phyloP scores from a whole-genome alignment of 1,139 yeast genomes.

The Sugiyamaella neomexicana region DNA sequence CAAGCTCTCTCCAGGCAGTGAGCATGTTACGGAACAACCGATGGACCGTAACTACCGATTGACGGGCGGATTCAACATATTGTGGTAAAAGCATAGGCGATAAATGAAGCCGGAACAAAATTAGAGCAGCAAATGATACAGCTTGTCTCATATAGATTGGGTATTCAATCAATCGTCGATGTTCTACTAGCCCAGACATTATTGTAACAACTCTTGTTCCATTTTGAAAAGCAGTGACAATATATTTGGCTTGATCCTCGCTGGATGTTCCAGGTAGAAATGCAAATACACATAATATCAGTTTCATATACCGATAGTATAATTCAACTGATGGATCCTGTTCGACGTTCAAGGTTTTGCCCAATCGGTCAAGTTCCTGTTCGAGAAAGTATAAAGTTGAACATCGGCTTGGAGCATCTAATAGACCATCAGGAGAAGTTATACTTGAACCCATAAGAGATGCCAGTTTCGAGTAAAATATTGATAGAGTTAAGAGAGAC shows the following conservation, averaged over 20 bases:
- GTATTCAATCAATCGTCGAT: slow-evolving; percentile 69
- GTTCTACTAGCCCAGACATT: slow-evolving; percentile 67
- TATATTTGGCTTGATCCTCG: slow-evolving; percentile 83
- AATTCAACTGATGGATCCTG: slow-evolving; percentile 61
- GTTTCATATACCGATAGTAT: slow-evolving; percentile 71
- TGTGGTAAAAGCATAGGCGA: slow-evolving; percentile 75
- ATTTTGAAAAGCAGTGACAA: slow-evolving; percentile 74
- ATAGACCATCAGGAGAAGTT: slow-evolving; percentile 84
- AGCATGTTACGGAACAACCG: slow-evolving; percentile 81
- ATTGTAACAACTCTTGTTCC: slow-evolving; percentile 83
- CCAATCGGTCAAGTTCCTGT: slow-evolving; percentile 72
- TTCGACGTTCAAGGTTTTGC: slow-evolving; percentile 55
- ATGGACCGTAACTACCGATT: slow-evolving; percentile 90
- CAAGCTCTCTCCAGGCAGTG: slow-evolving; percentile 88
- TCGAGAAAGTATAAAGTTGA: slow-evolving; percentile 74
- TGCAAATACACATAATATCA: slow-evolving; percentile 86
- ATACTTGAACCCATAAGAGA: slow-evolving; percentile 87
- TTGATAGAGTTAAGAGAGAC: slow-evolving; percentile 69
- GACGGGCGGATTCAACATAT: slow-evolving; percentile 85
- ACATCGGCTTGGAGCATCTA: slow-evolving; percentile 81
- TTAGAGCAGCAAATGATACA: slow-evolving; percentile 75
- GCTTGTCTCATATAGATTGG: slow-evolving; percentile 88
- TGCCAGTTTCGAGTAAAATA: slow-evolving; percentile 81
- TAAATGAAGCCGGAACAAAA: slow-evolving; percentile 77
- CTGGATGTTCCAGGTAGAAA: slow-evolving; percentile 89